Evolutionary conservation across 805 yeast genomes (phyloP).

Genomic region (Cyberlindnera bimundalis): DNA sequence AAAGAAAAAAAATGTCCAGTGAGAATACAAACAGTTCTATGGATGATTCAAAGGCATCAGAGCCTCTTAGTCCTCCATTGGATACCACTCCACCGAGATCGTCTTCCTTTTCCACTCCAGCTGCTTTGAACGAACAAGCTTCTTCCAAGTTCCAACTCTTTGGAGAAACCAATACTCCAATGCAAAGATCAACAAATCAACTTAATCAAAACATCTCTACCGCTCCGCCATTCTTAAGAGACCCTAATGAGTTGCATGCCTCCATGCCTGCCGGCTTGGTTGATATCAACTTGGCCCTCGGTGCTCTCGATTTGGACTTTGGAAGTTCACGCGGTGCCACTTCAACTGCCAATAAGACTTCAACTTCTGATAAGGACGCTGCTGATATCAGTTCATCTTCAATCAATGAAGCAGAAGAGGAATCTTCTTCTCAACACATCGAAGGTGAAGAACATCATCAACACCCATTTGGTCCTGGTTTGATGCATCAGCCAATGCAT

Average conservation of each 20-base stretch:
- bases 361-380: conserved; percentile 3
- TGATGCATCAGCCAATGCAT: conserved; percentile 25
- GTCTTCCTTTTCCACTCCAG: conserved; percentile 20
- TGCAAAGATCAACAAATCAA: conserved; percentile 24
- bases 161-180: conserved; percentile 21
- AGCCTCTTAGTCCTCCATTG: conserved; percentile 17
- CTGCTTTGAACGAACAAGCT: conserved; percentile 3
- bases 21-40: conserved; percentile 19
- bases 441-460: conserved; percentile 6
- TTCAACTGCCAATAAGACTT: background rate
- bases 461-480: conserved; percentile 16
- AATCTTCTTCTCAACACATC: background rate
- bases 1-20: conserved; percentile 21
- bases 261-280: conserved; percentile 22
- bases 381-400: conserved; percentile 8
- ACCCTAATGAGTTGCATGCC: conserved; percentile 9
- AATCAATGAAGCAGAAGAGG: conserved; percentile 9
- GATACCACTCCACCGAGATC: conserved; percentile 18
- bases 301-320: conserved; percentile 27
- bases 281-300: conserved; percentile 26
- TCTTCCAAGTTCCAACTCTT: conserved; percentile 23
- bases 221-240: conserved; percentile 27
- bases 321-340: conserved; percentile 9
- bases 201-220: conserved; percentile 20
- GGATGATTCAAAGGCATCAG: conserved; percentile 11